Evolutionary conservation across 805 yeast species (phyloP).

Genomic region (Jamesozyma lodderae): DNA sequence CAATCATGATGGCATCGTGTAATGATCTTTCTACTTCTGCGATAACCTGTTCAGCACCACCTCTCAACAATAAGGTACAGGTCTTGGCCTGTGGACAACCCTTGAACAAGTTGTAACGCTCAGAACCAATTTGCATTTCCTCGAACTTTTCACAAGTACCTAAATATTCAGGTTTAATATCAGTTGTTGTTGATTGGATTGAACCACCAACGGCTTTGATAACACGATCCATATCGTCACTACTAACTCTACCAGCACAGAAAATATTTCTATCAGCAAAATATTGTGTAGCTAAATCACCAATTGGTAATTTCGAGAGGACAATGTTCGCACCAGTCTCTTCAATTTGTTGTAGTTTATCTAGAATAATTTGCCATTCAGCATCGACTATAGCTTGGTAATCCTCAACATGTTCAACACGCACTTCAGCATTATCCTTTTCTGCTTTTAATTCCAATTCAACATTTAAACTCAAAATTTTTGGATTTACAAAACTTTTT

Average conservation of each 20-base stretch:
- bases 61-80: conserved; percentile 86
- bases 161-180: conserved; percentile 57
- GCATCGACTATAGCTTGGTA: conserved; percentile 97
- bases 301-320: conserved; percentile 89
- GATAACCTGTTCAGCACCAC: conserved; percentile 97
- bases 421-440: conserved; percentile 96
- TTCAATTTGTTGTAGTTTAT: conserved; percentile 75
- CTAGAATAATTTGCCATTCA: conserved; percentile 92
- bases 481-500: conserved; percentile 69
- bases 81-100: conserved; percentile 92
- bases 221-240: conserved; percentile 88
- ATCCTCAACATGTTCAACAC: conserved; percentile 87
- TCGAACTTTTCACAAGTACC: conserved; percentile 83
- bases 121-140: conserved; percentile 93
- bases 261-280: conserved; percentile 94
- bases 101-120: conserved; percentile 83
- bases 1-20: conserved; percentile 98
- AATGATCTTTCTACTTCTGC: conserved; percentile 96
- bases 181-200: conserved; percentile 69
- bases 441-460: conserved; percentile 96
- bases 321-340: conserved; percentile 87
- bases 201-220: conserved; percentile 90
- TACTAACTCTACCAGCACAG: conserved; percentile 91
- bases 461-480: conserved; percentile 74
- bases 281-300: conserved; percentile 97